Conservation (phyloP, 768 basidiomycete genomes). For the Amanita fuliginea region DNA sequence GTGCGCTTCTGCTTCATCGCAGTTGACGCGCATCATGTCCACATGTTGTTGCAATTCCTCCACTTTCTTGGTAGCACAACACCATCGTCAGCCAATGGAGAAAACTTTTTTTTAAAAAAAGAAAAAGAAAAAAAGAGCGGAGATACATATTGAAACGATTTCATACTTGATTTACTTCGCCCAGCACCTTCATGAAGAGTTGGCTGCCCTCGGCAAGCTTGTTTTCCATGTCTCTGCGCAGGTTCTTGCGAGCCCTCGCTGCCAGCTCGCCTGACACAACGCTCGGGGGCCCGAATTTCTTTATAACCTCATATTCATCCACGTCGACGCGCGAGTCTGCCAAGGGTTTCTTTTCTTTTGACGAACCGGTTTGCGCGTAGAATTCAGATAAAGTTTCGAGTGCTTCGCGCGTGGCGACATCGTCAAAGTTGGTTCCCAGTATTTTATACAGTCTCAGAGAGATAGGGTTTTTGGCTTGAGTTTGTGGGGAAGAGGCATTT, state of each 20-base stretch:
- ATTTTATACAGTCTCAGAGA: slow-evolving; percentile 88
- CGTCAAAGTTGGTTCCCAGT: slow-evolving; percentile 69
- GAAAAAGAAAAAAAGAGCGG: background rate
- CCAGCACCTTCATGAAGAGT: slow-evolving; percentile 75
- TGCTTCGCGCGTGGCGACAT: slow-evolving; percentile 69
- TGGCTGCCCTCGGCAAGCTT: slow-evolving; percentile 75
- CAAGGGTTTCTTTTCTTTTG: slow-evolving; percentile 23
- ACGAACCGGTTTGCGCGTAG: slow-evolving; percentile 32
- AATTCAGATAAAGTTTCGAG: slow-evolving; percentile 74
- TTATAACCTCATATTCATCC: slow-evolving; percentile 19
- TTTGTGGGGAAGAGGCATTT: slow-evolving; percentile 12
- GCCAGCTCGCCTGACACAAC: slow-evolving; percentile 51
- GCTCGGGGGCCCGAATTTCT: slow-evolving; percentile 6
- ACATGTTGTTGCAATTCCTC: slow-evolving; percentile 70
- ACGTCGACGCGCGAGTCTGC: slow-evolving; percentile 14
- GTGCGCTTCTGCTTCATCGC: slow-evolving; percentile 75
- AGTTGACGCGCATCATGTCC: slow-evolving; percentile 67
- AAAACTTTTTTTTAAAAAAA: background rate
- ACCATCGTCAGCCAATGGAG: slow-evolving; percentile 3
- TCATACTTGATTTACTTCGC: slow-evolving; percentile 84
- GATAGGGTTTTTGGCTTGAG: slow-evolving; percentile 54
- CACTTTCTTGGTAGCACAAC: slow-evolving; percentile 51
- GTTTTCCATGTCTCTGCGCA: slow-evolving; percentile 77
- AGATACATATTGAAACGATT: background rate
- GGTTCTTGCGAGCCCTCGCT: slow-evolving; percentile 61